Evolutionary conservation across 192 early-diverging fungal species (phyloP).

Genomic region (Umbelopsis vinacea): DNA sequence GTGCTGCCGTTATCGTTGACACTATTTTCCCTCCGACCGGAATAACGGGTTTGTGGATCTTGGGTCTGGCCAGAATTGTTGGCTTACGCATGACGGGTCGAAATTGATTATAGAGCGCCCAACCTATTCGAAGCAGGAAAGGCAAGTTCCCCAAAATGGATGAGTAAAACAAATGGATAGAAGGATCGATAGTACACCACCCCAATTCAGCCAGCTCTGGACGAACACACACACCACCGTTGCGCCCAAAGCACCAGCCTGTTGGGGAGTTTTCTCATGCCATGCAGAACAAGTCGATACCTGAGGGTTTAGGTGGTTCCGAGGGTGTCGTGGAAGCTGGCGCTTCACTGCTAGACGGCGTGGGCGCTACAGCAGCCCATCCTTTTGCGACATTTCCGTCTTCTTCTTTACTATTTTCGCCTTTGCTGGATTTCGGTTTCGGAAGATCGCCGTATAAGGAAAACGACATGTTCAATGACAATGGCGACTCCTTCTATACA

Average conservation of each 20-base stretch:
- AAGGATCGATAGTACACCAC: background rate
- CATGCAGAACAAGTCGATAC: constrained; percentile 2
- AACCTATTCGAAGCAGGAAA: constrained; percentile 26
- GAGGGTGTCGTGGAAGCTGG: background rate
- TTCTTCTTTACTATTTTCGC: background rate
- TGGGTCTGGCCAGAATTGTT: constrained; percentile 52
- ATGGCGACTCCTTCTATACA: background rate
- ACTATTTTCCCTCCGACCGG: constrained; percentile 37
- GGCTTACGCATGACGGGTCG: constrained; percentile 50
- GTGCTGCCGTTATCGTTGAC: constrained; percentile 26
- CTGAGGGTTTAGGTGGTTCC: constrained; percentile 22
- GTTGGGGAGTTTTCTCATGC: background rate
- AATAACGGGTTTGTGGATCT: constrained; percentile 37
- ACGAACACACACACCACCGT: too few relatives aligned
- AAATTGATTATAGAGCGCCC: constrained; percentile 40
- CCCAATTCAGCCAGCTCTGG: too few relatives aligned
- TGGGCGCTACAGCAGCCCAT: constrained; percentile 22
- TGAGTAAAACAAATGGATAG: background rate
- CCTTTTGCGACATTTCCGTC: constrained; percentile 19
- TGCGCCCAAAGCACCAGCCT: too few relatives aligned
- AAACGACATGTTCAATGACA: constrained; percentile 27
- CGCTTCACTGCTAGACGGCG: background rate
- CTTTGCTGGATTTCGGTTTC: constrained; percentile 26
- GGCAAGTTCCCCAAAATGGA: background rate
- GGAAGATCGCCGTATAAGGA: constrained; percentile 31